phyloP scores from a whole-genome alignment of 371 early-diverging fungal genomes.

The Phascolomyces articulosus region DNA sequence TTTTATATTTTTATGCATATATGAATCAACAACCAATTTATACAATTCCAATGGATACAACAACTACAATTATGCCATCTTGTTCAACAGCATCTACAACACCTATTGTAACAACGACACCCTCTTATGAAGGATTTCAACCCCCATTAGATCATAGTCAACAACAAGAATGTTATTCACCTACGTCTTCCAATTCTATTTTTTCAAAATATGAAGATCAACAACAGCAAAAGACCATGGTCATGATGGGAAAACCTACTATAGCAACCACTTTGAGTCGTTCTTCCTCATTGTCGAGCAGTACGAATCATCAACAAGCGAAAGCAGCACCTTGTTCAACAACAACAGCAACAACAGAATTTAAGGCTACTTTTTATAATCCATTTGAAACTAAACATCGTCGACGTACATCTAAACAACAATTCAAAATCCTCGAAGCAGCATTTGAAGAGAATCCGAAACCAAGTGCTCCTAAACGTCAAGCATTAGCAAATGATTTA shows the following conservation, averaged over 20 bases:
- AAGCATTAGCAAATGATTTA: conserved; percentile 69
- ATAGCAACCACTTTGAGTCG: too few relatives aligned
- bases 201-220: not conserved
- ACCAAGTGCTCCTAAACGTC: conserved; percentile 67
- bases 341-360: conserved; percentile 21
- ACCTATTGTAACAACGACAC: not conserved
- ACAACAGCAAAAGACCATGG: not conserved
- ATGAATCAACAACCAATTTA: not conserved
- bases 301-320: too few relatives aligned
- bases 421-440: conserved; percentile 69
- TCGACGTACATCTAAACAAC: conserved; percentile 69
- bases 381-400: conserved; percentile 81
- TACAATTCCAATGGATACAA: not conserved
- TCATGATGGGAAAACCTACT: not conserved
- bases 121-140: conserved; percentile 9
- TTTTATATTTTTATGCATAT: not conserved
- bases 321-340: too few relatives aligned
- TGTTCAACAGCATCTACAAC: not conserved
- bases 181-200: not conserved
- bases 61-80: not conserved
- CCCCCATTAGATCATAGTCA: conserved; percentile 9
- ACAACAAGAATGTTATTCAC: not conserved
- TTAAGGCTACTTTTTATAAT: conserved; percentile 70
- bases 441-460: conserved; percentile 73
- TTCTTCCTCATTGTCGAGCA: too few relatives aligned